These are phyloP conservation scores for Boechera divaricarpa DNA, from an alignment of 345 rosid genomes.

Conservation along the genomic window DNA sequence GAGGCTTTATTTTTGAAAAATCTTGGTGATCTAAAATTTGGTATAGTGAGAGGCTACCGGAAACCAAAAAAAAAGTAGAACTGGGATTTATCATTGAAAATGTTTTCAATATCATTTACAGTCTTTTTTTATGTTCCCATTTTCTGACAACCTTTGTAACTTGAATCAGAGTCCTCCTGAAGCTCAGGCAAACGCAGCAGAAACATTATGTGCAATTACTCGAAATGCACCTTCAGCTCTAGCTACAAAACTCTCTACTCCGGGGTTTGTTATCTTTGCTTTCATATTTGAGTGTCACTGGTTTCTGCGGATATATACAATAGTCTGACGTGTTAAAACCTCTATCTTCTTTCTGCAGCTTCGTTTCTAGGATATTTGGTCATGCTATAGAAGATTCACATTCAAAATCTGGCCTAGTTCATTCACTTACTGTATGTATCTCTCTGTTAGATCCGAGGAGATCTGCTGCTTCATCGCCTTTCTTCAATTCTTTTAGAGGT, in stretches of 20 bases:
- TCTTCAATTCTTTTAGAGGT: slow-evolving; percentile 80
- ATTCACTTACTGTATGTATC: slow-evolving; percentile 83
- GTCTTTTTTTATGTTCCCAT: background rate
- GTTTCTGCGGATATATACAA: slow-evolving; percentile 25
- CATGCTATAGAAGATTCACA: slow-evolving; percentile 85
- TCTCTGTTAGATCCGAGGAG: slow-evolving; percentile 88
- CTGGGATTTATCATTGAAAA: slow-evolving; percentile 6
- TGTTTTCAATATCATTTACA: slow-evolving; percentile 3
- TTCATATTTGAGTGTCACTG: slow-evolving; percentile 29
- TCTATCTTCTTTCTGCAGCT: slow-evolving; percentile 55
- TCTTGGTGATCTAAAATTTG: slow-evolving; percentile 1
- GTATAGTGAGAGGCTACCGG: slow-evolving; percentile 14
- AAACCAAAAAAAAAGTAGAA: background rate
- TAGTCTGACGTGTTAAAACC: slow-evolving; percentile 19
- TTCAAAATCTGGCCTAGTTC: slow-evolving; percentile 85
- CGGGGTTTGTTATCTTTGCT: slow-evolving; percentile 54
- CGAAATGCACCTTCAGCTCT: slow-evolving; percentile 82
- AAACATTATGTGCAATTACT: slow-evolving; percentile 81
- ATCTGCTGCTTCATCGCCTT: slow-evolving; percentile 59
- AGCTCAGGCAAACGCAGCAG: slow-evolving; percentile 95
- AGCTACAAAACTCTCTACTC: slow-evolving; percentile 75
- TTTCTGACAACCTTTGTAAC: slow-evolving; percentile 39
- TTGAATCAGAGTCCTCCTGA: slow-evolving; percentile 73
- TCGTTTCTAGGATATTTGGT: slow-evolving; percentile 75
- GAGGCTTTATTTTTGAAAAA: background rate